Conservation (phyloP, 495 filamentous ascomycete genomes). For the Penicillium subrubescens region DNA sequence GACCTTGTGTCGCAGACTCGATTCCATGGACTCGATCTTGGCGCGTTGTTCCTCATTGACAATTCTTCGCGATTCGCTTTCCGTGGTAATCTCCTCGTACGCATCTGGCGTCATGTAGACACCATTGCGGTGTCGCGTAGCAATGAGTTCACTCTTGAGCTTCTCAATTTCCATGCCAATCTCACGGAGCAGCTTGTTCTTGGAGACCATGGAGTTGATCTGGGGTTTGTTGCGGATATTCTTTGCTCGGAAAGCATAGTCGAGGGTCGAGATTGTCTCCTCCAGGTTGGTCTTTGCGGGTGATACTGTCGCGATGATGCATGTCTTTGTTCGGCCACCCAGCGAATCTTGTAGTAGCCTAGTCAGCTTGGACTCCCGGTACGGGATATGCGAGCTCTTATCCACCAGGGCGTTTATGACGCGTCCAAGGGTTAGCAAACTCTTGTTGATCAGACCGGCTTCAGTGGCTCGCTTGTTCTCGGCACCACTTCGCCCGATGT, state of each 20-base stretch:
- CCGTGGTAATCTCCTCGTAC: slow-evolving; percentile 83
- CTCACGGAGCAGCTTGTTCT: slow-evolving; percentile 86
- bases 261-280: slow-evolving; percentile 95
- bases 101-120: slow-evolving; percentile 85
- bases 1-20: slow-evolving; percentile 83
- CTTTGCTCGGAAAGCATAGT: slow-evolving; percentile 97
- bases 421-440: slow-evolving; percentile 86
- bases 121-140: slow-evolving; percentile 89
- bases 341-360: slow-evolving; percentile 94
- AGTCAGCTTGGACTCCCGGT: slow-evolving; percentile 94
- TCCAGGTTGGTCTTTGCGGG: slow-evolving; percentile 93
- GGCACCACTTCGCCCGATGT: slow-evolving; percentile 93
- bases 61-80: slow-evolving; percentile 91
- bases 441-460: slow-evolving; percentile 97
- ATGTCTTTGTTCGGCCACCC: slow-evolving; percentile 93
- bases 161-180: slow-evolving; percentile 94
- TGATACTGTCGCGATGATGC: slow-evolving; percentile 96
- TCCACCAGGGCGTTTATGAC: slow-evolving; percentile 99
- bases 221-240: slow-evolving; percentile 98
- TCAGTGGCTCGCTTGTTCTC: slow-evolving; percentile 97
- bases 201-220: slow-evolving; percentile 85
- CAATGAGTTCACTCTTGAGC: slow-evolving; percentile 89
- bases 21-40: slow-evolving; percentile 90
- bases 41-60: slow-evolving; percentile 89
- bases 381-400: slow-evolving; percentile 87